Conservation (phyloP, 441 rosid species). For the Rhodomyrtus psidioides region DNA sequence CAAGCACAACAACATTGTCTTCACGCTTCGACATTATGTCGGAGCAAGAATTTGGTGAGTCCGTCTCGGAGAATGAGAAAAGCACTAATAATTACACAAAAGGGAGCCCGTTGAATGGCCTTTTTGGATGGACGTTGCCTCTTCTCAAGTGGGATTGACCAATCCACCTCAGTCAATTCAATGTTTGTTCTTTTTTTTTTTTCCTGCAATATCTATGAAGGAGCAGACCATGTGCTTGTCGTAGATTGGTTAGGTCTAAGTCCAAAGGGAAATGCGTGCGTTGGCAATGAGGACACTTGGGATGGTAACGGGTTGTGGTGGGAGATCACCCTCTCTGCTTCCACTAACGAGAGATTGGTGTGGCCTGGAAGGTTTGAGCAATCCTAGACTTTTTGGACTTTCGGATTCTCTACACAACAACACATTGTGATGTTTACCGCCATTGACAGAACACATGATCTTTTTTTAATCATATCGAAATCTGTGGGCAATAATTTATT, state of each 20-base stretch:
- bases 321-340: background rate
- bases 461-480: background rate
- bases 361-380: background rate
- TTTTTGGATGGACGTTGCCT: background rate
- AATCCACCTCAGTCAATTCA: background rate
- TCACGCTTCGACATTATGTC: background rate
- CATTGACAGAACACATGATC: background rate
- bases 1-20: background rate
- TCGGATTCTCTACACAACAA: background rate
- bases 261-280: conserved; percentile 3
- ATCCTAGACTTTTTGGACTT: background rate
- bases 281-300: background rate
- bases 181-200: background rate
- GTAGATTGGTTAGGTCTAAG: conserved; percentile 13
- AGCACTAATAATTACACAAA: background rate
- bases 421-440: background rate
- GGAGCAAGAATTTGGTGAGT: background rate
- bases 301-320: background rate
- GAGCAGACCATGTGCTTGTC: background rate
- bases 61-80: background rate
- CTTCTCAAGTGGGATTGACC: background rate
- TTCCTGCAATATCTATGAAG: background rate
- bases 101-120: background rate
- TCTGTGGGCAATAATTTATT: background rate
- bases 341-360: background rate